Base-by-base conservation (phyloP, 2,329 filamentous ascomycete species). In the Dactylonectria macrodidyma region DNA sequence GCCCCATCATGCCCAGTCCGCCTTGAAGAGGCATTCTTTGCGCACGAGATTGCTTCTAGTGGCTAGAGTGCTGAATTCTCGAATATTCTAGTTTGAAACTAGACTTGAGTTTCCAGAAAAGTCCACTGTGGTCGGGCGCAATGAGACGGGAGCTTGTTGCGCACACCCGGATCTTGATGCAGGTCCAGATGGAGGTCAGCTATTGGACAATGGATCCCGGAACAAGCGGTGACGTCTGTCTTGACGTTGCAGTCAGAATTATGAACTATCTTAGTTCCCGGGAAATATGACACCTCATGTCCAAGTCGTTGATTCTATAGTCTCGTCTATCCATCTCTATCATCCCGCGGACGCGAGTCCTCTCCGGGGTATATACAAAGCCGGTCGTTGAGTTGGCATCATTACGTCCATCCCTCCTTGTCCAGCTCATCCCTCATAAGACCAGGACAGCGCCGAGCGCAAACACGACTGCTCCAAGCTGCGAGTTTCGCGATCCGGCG, bases 401-500 rank as follows among this genome's bases (percentile, higher is more conserved):
- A 34, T 52, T 16, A 30, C 41, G 6, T n/a, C 8, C 41, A 44
- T 44, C 2, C 41, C 16, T n/a, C 41, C 5, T 44, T 14, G 10
- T 41, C 38, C 14, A 8, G 8, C 41, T 16, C 41, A 44, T 44
- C 30, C 5, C 5, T 62, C n/a, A 66, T 24, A 68, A 47, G 8
- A 47, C 62, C 5, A 68, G 12, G 30, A 34, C 19, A 7, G 52
- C 62, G 0, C 38, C 62, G 3, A 60, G 50, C 22, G 56, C 65
- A 24, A 67, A 38, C 22, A 67, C 5, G 14, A 65, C 46, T 4
- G 56, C 41, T 3, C 62, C 66, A 3, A 66, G 19, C 30, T 66
- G 59, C 12, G 41, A 44, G 5, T 56, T 8, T 5, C n/a, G 16
- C 24, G 52, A 55, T 2, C 36, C 46, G 47, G 62, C 62, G 0